phyloP scores from a whole-genome alignment of 805 yeast species.

The Saccharomycopsis guyanensis region DNA sequence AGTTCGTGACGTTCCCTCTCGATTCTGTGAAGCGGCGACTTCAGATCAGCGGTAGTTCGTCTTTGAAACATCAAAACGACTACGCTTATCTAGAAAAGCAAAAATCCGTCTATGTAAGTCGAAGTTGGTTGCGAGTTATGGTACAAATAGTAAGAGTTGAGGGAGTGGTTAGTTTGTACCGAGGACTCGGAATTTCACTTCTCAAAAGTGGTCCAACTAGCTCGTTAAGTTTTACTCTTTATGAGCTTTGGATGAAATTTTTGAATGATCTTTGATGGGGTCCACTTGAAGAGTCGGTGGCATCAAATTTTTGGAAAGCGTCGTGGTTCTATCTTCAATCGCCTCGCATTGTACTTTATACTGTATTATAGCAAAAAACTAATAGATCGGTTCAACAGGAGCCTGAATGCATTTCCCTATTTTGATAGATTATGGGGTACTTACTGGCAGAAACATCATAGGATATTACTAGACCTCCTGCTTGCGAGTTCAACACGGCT shows the following conservation, averaged over 20 bases:
- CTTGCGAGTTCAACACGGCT: too few species aligned
- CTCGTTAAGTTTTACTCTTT: conserved; percentile 19
- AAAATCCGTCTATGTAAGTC: conserved; percentile 6
- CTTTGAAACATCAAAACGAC: neutral
- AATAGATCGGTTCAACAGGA: too few species aligned
- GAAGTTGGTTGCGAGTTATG: conserved; percentile 9
- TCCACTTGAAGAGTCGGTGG: too few species aligned
- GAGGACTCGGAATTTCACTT: conserved; percentile 18
- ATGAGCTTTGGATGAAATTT: conserved; percentile 18
- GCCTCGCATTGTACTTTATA: too few species aligned
- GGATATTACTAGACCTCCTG: too few species aligned
- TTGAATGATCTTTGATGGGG: too few species aligned
- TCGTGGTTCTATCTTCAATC: too few species aligned
- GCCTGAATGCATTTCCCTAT: too few species aligned
- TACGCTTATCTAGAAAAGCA: conserved; percentile 9
- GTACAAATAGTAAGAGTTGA: conserved; percentile 10
- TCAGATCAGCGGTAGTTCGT: conserved; percentile 46
- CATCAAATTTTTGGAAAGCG: too few species aligned
- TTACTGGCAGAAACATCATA: too few species aligned
- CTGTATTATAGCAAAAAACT: too few species aligned
- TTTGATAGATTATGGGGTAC: too few species aligned
- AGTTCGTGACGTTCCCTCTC: conserved; percentile 72
- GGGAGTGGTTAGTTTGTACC: conserved; percentile 16
- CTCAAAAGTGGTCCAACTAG: conserved; percentile 21
- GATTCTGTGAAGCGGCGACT: conserved; percentile 75